Evolutionary conservation across 495 filamentous ascomycete species (phyloP).

Genomic region (Pseudoneurospora amorphoporcata): DNA sequence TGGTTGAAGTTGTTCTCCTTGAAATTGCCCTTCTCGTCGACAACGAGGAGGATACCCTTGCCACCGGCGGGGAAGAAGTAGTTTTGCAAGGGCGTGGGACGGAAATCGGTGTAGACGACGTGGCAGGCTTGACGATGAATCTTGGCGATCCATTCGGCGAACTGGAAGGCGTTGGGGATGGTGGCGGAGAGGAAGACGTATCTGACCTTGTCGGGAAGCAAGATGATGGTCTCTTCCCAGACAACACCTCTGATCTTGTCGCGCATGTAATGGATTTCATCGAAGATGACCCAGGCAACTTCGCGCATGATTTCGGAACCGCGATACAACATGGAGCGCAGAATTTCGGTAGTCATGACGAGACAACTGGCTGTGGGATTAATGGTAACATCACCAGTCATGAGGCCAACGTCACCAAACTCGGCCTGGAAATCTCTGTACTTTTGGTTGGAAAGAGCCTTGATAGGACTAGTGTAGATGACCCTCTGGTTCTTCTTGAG

Average conservation of each 20-base stretch:
- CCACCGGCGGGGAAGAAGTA: slow-evolving; percentile 95
- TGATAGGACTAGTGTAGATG: slow-evolving; percentile 98
- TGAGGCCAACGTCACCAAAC: slow-evolving; percentile 93
- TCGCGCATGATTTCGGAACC: slow-evolving; percentile 99
- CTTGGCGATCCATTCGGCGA: slow-evolving; percentile 97
- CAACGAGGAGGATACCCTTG: slow-evolving; percentile 87
- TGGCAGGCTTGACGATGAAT: slow-evolving; percentile 95
- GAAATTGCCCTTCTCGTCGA: slow-evolving; percentile 93
- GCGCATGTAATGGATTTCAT: slow-evolving; percentile 97
- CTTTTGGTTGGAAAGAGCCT: slow-evolving; percentile 96
- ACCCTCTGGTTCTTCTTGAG: slow-evolving; percentile 94
- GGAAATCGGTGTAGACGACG: slow-evolving; percentile 96
- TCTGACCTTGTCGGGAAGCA: slow-evolving; percentile 93
- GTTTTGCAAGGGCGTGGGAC: slow-evolving; percentile 90
- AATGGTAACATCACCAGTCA: slow-evolving; percentile 99
- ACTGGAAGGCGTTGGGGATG: slow-evolving; percentile 99
- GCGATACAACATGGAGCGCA: slow-evolving; percentile 95
- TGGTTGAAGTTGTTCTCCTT: slow-evolving; percentile 94
- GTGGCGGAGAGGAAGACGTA: slow-evolving; percentile 98
- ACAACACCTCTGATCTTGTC: slow-evolving; percentile 92
- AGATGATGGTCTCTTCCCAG: slow-evolving; percentile 98
- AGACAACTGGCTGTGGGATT: slow-evolving; percentile 96
- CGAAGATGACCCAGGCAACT: slow-evolving; percentile 94
- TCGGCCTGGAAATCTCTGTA: slow-evolving; percentile 92
- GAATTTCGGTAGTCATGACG: slow-evolving; percentile 99